A percentile compares a stretch with the other conserved stretches of the same genome.
phyloP scores from a whole-genome alignment of 1,284 basidiomycete genomes.

The Microbotryum intermedium region DNA sequence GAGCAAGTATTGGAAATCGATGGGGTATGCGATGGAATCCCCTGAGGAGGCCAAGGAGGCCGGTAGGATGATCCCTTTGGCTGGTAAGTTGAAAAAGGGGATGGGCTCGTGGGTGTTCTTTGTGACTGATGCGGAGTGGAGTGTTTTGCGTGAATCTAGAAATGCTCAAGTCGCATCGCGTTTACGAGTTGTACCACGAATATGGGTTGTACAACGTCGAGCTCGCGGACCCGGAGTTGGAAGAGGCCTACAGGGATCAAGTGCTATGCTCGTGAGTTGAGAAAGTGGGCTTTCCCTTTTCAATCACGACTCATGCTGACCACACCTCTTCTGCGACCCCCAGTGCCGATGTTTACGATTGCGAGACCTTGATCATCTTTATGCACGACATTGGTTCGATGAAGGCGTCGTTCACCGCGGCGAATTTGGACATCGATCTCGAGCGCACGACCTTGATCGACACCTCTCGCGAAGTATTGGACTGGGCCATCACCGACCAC shows the following conservation, averaged over 20 bases:
- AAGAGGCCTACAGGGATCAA: constrained; percentile 64
- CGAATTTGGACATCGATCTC: constrained; percentile 60
- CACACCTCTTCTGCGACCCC: background rate
- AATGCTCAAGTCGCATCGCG: constrained; percentile 72
- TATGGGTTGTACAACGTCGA: constrained; percentile 73
- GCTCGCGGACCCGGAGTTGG: constrained; percentile 55
- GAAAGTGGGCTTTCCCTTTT: background rate
- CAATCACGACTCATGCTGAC: background rate
- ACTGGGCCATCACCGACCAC: constrained; percentile 54
- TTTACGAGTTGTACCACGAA: constrained; percentile 61
- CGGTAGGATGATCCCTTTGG: constrained; percentile 29
- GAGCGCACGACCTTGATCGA: constrained; percentile 84
- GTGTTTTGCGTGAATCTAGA: constrained; percentile 44
- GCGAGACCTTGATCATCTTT: constrained; percentile 62
- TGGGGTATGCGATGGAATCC: constrained; percentile 39
- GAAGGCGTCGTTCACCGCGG: constrained; percentile 64
- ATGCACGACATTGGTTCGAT: constrained; percentile 89
- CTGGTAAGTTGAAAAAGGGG: constrained; percentile 6
- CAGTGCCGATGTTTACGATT: constrained; percentile 55
- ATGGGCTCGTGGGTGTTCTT: background rate
- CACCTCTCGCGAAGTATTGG: constrained; percentile 65
- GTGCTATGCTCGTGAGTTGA: constrained; percentile 71
- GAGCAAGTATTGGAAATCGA: constrained; percentile 79
- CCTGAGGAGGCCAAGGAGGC: constrained; percentile 20
- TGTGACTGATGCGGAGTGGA: background rate